Conservation (phyloP, 306 rosid genomes). For the Herpetospermum pedunculosum region DNA sequence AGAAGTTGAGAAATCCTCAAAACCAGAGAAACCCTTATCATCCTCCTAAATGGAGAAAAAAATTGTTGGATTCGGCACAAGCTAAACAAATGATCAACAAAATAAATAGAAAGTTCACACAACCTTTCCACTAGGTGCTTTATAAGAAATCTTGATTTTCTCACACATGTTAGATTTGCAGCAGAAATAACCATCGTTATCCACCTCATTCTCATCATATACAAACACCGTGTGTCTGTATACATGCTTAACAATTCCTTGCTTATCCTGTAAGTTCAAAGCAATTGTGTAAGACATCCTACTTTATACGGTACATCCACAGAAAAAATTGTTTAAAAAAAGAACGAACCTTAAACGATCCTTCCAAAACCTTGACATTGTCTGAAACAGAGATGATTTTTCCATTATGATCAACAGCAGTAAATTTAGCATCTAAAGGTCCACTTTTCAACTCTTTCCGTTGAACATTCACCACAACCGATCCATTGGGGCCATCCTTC, state of each 20-base stretch:
- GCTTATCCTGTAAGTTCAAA: slow-evolving; percentile 59
- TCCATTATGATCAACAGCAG: slow-evolving; percentile 48
- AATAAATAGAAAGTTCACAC: not conserved
- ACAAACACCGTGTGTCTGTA: slow-evolving; percentile 63
- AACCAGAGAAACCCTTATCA: slow-evolving; percentile 34
- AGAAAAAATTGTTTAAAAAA: slow-evolving; percentile 2
- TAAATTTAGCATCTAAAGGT: slow-evolving; percentile 54
- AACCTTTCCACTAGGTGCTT: slow-evolving; percentile 53
- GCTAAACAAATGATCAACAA: not conserved
- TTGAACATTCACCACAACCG: slow-evolving; percentile 39
- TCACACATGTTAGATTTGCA: slow-evolving; percentile 71
- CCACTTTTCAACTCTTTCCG: slow-evolving; percentile 48
- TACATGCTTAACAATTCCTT: slow-evolving; percentile 72
- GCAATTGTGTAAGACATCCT: slow-evolving; percentile 10
- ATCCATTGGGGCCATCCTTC: slow-evolving; percentile 59
- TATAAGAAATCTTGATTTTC: slow-evolving; percentile 51
- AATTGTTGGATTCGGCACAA: not conserved
- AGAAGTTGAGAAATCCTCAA: slow-evolving; percentile 63
- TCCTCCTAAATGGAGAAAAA: slow-evolving; percentile 44
- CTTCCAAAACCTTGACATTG: slow-evolving; percentile 58
- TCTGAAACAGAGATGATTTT: slow-evolving; percentile 64
- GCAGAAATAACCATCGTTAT: slow-evolving; percentile 68
- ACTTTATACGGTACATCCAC: slow-evolving; percentile 2
- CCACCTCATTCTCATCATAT: slow-evolving; percentile 52
- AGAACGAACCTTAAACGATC: slow-evolving; percentile 57